Percentiles rank a stretch among this genome's conserved stretches.
Conservation (phyloP, 2,329 filamentous ascomycete genomes). For the Metarhizium guizhouense region DNA sequence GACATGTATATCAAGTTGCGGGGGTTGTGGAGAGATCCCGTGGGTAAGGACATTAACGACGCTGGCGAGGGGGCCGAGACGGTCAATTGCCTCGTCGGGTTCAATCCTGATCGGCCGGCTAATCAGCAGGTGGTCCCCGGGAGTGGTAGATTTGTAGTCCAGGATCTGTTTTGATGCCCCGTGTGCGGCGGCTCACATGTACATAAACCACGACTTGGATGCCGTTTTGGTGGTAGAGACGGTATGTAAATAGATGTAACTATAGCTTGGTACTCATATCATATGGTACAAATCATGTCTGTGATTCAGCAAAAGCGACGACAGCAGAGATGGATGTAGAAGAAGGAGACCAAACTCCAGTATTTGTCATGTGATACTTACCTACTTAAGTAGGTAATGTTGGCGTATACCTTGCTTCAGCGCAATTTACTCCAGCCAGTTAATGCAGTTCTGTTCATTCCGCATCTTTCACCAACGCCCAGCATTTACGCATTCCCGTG, state of each 20-base stretch:
- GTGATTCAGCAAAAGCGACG: too few relatives aligned
- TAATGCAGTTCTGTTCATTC: conserved; percentile 27
- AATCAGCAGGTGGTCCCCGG: background rate
- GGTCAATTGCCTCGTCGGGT: conserved; percentile 24
- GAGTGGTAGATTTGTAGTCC: background rate
- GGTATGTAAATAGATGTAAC: too few relatives aligned
- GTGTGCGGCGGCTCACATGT: background rate
- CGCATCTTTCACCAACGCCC: conserved; percentile 31
- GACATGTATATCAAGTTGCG: conserved; percentile 17
- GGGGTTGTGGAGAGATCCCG: conserved; percentile 14
- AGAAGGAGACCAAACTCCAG: too few relatives aligned
- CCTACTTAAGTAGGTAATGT: too few relatives aligned
- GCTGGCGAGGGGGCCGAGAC: conserved; percentile 21
- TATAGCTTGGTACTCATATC: too few relatives aligned
- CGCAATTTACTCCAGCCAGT: too few relatives aligned
- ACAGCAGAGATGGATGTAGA: too few relatives aligned
- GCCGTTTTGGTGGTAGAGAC: background rate
- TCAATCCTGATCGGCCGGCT: conserved; percentile 17
- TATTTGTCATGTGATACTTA: too few relatives aligned
- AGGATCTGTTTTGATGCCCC: background rate
- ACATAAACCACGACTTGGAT: background rate
- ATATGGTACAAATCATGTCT: too few relatives aligned
- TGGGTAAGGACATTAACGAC: conserved; percentile 23
- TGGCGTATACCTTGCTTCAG: too few relatives aligned
- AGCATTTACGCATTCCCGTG: conserved; percentile 50